Conservation (phyloP, 441 rosid species). For the Geranium incanum region DNA sequence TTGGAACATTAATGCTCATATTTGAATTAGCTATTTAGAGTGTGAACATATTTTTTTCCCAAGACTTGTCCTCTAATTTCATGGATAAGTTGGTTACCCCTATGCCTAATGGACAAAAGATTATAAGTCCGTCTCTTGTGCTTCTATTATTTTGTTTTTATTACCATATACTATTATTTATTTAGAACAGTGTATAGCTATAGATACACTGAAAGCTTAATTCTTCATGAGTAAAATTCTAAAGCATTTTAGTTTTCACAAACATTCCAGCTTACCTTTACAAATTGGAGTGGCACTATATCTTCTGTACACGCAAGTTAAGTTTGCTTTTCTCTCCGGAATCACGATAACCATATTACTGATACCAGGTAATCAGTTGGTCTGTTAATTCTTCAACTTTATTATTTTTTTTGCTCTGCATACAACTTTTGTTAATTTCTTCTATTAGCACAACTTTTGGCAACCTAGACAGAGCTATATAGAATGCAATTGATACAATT, state of each 20-base stretch:
- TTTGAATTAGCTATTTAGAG: too few species aligned
- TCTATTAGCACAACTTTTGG: neutral
- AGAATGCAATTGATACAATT: neutral
- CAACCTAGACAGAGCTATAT: neutral
- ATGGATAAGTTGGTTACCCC: too few species aligned
- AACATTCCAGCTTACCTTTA: constrained; percentile 74
- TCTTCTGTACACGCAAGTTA: constrained; percentile 82
- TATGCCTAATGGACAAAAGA: too few species aligned
- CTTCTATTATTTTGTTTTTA: neutral
- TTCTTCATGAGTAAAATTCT: constrained; percentile 11
- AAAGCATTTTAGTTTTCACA: constrained; percentile 9
- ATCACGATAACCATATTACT: constrained; percentile 68
- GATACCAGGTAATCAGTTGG: constrained; percentile 57
- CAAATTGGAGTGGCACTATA: constrained; percentile 90
- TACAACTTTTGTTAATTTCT: neutral
- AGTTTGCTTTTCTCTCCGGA: constrained; percentile 82
- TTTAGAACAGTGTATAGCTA: constrained; percentile 5
- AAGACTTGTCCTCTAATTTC: too few species aligned
- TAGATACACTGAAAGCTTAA: constrained; percentile 1
- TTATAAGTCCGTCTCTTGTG: too few species aligned
- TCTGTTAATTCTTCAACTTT: neutral
- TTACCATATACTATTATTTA: neutral
- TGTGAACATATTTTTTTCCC: too few species aligned
- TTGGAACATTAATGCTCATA: too few species aligned
- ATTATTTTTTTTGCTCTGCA: neutral